Conservation (phyloP, 805 yeast genomes). For the Yarrowia keelungensis region DNA sequence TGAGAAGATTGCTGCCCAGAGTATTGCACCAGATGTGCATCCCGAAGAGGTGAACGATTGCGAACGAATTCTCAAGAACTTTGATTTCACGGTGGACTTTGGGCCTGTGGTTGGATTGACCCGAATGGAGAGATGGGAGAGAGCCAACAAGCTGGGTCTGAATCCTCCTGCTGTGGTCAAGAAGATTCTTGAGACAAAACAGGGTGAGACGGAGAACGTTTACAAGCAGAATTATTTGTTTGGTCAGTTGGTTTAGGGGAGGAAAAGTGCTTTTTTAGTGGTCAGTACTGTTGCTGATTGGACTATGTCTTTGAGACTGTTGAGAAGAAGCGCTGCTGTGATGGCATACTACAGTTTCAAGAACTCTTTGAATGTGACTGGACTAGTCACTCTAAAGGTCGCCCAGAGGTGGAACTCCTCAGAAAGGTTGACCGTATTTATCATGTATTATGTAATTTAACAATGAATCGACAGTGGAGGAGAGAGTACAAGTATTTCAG, state of each 20-base stretch:
- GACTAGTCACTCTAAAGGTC: no score
- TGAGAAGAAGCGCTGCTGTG: no score
- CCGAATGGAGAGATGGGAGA: slow-evolving; percentile 51
- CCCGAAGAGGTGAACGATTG: slow-evolving; percentile 46
- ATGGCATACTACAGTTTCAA: no score
- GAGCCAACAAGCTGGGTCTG: slow-evolving; percentile 51
- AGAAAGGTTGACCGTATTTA: background rate
- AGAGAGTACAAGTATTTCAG: no score
- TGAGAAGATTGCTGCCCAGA: background rate
- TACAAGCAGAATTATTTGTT: slow-evolving; percentile 10
- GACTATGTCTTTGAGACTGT: no score
- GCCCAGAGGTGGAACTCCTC: no score
- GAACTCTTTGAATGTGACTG: no score
- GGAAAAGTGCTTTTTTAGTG: no score
- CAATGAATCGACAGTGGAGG: background rate
- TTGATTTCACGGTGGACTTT: slow-evolving; percentile 49
- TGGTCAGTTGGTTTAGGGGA: slow-evolving; percentile 2
- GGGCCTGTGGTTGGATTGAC: slow-evolving; percentile 54
- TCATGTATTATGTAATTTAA: slow-evolving; percentile 7
- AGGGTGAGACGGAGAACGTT: background rate
- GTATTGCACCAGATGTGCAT: slow-evolving; percentile 47
- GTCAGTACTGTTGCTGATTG: no score
- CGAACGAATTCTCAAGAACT: slow-evolving; percentile 49
- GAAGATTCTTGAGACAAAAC: slow-evolving; percentile 46
- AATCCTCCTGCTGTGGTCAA: slow-evolving; percentile 50